These are phyloP conservation scores for Helotiales sp. DNA, from an alignment of 2,329 filamentous ascomycete species.

Conservation along the genomic window DNA sequence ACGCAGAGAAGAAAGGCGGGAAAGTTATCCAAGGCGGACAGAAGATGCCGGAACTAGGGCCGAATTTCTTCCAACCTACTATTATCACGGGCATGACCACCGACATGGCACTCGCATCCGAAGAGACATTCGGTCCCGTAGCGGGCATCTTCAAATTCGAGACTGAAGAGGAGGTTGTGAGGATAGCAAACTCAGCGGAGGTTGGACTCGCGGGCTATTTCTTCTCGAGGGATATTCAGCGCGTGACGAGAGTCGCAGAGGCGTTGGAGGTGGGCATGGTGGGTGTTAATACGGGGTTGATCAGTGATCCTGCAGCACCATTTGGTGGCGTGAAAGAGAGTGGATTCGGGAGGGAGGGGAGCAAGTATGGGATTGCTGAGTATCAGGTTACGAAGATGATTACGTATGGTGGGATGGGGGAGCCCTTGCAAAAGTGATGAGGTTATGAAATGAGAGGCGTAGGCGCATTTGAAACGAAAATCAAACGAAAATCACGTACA, in stretches of 20 bases:
- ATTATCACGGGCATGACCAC: constrained; percentile 85
- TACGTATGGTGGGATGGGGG: constrained; percentile 63
- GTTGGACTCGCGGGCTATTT: constrained; percentile 96
- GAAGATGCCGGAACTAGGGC: constrained; percentile 73
- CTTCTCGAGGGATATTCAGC: constrained; percentile 70
- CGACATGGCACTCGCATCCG: constrained; percentile 81
- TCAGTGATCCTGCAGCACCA: constrained; percentile 58
- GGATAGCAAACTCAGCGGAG: constrained; percentile 78
- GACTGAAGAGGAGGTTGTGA: constrained; percentile 86
- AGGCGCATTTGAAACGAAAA: neutral
- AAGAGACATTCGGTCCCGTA: constrained; percentile 96
- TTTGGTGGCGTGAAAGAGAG: constrained; percentile 63
- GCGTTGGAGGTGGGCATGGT: constrained; percentile 85
- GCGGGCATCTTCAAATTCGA: constrained; percentile 89
- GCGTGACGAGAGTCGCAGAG: constrained; percentile 67
- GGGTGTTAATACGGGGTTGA: constrained; percentile 76
- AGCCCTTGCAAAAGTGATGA: constrained; percentile 53
- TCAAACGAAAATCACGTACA: neutral
- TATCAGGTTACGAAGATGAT: constrained; percentile 58
- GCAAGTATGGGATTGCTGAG: constrained; percentile 57
- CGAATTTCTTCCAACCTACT: constrained; percentile 89
- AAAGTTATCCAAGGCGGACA: constrained; percentile 78
- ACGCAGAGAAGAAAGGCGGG: constrained; percentile 78
- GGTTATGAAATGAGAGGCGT: neutral
- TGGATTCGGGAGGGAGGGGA: constrained; percentile 60